Percentiles rank a stretch among this genome's conserved stretches.
These are phyloP conservation scores for Botrytis pseudocinerea DNA, from an alignment of 2,329 filamentous ascomycete genomes.

Conservation along the genomic window DNA sequence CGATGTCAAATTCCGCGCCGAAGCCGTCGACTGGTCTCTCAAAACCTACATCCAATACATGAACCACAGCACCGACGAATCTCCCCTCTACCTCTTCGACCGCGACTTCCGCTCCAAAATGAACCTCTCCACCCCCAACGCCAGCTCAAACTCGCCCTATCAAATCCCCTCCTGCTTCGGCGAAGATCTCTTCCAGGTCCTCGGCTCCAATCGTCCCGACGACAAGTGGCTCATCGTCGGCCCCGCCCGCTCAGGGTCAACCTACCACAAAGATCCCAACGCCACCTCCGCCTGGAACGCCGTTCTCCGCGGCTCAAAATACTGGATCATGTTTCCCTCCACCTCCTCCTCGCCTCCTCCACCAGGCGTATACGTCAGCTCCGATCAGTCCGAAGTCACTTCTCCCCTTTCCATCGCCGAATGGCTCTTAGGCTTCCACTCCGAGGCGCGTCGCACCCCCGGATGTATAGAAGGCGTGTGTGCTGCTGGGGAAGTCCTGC, in stretches of 20 bases:
- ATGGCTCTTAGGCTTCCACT: conserved; percentile 89
- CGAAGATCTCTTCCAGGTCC: conserved; percentile 77
- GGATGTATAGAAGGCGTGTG: conserved; percentile 88
- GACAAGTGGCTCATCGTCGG: conserved; percentile 92
- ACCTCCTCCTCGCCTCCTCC: conserved; percentile 55
- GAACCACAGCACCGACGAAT: conserved; percentile 77
- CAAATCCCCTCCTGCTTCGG: conserved; percentile 84
- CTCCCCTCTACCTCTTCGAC: conserved; percentile 91
- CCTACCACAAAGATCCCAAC: conserved; percentile 85
- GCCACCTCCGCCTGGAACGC: conserved; percentile 89
- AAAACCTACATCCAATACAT: conserved; percentile 82
- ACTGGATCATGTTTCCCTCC: conserved; percentile 96
- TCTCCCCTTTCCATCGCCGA: conserved; percentile 95
- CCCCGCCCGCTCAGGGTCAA: conserved; percentile 82
- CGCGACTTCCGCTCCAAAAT: conserved; percentile 85
- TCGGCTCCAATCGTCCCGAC: conserved; percentile 78
- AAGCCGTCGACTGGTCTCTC: conserved; percentile 90
- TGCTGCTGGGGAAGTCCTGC: conserved; percentile 77
- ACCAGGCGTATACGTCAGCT: conserved; percentile 86
- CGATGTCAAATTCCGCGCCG: conserved; percentile 75
- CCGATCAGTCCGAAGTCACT: conserved; percentile 90
- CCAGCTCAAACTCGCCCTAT: conserved; percentile 56
- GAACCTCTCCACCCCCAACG: conserved; percentile 61
- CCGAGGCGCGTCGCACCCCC: conserved; percentile 70
- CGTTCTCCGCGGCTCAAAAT: conserved; percentile 84